Evolutionary conservation across 306 rosid species (phyloP).

Genomic region (Cucumis cinereus): DNA sequence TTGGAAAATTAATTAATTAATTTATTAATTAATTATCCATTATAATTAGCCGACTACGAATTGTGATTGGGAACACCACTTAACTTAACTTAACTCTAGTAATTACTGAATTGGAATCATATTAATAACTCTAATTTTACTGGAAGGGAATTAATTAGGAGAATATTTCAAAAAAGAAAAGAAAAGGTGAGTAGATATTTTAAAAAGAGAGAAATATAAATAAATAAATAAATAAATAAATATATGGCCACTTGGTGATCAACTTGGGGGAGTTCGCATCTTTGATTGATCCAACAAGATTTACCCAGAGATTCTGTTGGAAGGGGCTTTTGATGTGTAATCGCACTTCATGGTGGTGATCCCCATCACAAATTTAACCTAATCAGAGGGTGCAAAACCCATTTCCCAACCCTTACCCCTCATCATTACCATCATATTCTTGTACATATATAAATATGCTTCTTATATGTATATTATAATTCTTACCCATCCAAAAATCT

Average conservation of each 20-base stretch:
- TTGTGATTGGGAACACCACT: not conserved
- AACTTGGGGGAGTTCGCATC: not conserved
- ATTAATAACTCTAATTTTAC: not conserved
- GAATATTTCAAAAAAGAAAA: no score
- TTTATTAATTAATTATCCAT: no score
- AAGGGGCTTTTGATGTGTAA: slow-evolving; percentile 51
- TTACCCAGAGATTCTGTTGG: not conserved
- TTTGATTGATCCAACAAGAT: not conserved
- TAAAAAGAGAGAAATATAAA: no score
- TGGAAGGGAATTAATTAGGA: no score
- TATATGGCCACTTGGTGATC: not conserved
- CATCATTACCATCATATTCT: slow-evolving; percentile 4
- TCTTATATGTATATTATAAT: no score
- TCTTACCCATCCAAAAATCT: no score
- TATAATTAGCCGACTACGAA: no score
- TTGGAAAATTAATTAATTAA: no score
- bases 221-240: no score
- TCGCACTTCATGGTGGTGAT: slow-evolving; percentile 31
- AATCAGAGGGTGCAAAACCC: slow-evolving; percentile 29
- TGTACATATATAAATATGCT: no score
- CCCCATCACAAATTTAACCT: slow-evolving; percentile 17
- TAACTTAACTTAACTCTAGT: no score
- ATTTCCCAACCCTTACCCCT: not conserved
- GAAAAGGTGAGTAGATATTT: no score
- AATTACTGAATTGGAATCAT: not conserved